Evolutionary conservation across 306 rosid genomes (phyloP), one percentile per base, ranked within the genome.

Genomic region (Inga oerstediana): DNA sequence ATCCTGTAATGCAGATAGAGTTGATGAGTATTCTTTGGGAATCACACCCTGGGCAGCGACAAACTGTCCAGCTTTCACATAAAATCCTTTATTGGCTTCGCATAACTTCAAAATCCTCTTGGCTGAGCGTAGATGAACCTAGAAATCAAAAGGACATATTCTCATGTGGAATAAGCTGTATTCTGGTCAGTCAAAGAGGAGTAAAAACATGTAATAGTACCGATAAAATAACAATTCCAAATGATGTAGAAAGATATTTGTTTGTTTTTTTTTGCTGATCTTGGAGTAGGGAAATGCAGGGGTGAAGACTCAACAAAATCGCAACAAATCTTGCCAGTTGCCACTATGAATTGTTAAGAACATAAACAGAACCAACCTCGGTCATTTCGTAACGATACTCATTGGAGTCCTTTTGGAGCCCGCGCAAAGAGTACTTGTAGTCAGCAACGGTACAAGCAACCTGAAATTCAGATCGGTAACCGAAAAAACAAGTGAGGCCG

Each of bases 31-130:
- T 74, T 95, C 98, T 73, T 70, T 89, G 4, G 98, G 97, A 82
- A 88, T 86, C 89, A 87, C 91, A 34, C 86, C 88, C 87, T 93
- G 61, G 46, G 98, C 78, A 75, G 94, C 89, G 79, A 86, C 95
- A 88, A 87, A 93, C 85, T 95, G 98, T 75, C 98, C 98, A 72
- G 98, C 98, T 83, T 95, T 95, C 77, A 92, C 98, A 78, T 95
- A 95, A 81, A 95, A 93, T 16, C 98, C 98, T 89, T 89, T 93
- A 74, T 95, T 95, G 73, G 80, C 89, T 79, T 95, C 98, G 62
- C 98, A 95, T 84, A 95, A 69, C 84, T 85, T 89, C 83, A 79
- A 82, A 75, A 91, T 74, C 86, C 97, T 93, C 78, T 81, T 77
- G 19, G 98, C 97, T 4, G 97, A 93, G 41, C 98, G 97, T 43